Percentiles rank a stretch among this genome's conserved stretches.
Conservation (phyloP, 805 yeast genomes). For the Metschnikowia anglica region DNA sequence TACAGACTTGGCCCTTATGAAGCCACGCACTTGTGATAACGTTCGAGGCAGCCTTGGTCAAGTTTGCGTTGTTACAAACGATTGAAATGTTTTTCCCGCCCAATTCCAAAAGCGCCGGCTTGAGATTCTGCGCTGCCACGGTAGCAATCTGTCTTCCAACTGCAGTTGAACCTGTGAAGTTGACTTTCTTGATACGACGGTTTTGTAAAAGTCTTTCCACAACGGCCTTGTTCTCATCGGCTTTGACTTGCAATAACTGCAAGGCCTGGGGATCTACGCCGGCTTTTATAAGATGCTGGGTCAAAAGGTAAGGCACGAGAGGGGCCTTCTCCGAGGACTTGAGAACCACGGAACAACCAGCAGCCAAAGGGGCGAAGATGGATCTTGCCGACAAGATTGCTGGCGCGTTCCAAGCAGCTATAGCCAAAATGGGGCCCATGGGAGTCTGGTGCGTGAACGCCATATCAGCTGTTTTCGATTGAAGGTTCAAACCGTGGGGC, state of each 20-base stretch:
- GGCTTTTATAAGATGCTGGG: slow-evolving; percentile 34
- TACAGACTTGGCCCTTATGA: slow-evolving; percentile 50
- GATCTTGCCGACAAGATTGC: slow-evolving; percentile 40
- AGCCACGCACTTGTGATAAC: slow-evolving; percentile 38
- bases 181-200: slow-evolving; percentile 33
- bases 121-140: slow-evolving; percentile 36
- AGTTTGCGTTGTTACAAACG: slow-evolving; percentile 33
- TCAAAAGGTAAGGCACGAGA: slow-evolving; percentile 29
- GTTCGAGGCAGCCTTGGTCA: slow-evolving; percentile 29
- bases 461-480: slow-evolving; percentile 18
- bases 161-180: slow-evolving; percentile 47
- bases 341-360: slow-evolving; percentile 48
- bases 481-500: slow-evolving; percentile 22
- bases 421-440: slow-evolving; percentile 45
- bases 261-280: slow-evolving; percentile 40
- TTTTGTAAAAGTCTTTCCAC: slow-evolving; percentile 29
- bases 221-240: slow-evolving; percentile 26
- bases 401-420: slow-evolving; percentile 53
- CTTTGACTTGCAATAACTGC: slow-evolving; percentile 33
- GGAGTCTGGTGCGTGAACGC: slow-evolving; percentile 38
- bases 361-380: slow-evolving; percentile 45
- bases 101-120: slow-evolving; percentile 44
- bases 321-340: slow-evolving; percentile 45
- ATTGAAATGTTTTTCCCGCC: slow-evolving; percentile 46
- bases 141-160: slow-evolving; percentile 39